These are phyloP conservation scores for Xerophyta viscosa DNA, from an alignment of 106 monocot species.

Conservation along the genomic window DNA sequence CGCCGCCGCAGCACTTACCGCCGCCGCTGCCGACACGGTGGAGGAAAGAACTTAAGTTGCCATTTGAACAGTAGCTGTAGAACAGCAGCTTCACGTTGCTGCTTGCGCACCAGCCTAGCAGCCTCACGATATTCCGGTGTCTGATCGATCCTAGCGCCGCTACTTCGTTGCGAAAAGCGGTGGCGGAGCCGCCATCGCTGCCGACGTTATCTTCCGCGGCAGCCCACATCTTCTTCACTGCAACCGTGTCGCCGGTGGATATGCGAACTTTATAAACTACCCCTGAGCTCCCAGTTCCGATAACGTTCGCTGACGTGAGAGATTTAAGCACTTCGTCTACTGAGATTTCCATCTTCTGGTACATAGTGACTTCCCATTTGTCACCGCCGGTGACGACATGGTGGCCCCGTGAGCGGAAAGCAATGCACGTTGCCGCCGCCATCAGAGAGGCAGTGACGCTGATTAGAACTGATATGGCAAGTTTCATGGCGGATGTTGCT, in stretches of 20 bases:
- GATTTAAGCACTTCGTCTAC: slow-evolving; percentile 41
- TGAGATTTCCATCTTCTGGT: slow-evolving; percentile 73
- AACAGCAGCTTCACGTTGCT: slow-evolving; percentile 56
- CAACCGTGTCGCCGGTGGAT: slow-evolving; percentile 37
- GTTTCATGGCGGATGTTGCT: slow-evolving; percentile 39
- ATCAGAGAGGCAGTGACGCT: slow-evolving; percentile 43
- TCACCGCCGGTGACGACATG: not conserved
- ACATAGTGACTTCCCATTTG: slow-evolving; percentile 76
- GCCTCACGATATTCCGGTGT: slow-evolving; percentile 80
- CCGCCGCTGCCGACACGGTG: slow-evolving; percentile 51
- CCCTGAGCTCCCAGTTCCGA: slow-evolving; percentile 93
- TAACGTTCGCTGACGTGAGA: slow-evolving; percentile 72
- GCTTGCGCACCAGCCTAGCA: slow-evolving; percentile 71
- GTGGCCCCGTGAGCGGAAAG: slow-evolving; percentile 22
- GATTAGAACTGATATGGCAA: slow-evolving; percentile 62
- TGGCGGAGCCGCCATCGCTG: too few species aligned
- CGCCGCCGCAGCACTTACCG: too few species aligned
- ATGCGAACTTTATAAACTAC: slow-evolving; percentile 79
- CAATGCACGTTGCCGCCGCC: slow-evolving; percentile 32
- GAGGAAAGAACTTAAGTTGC: slow-evolving; percentile 66
- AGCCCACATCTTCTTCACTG: slow-evolving; percentile 98
- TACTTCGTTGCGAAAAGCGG: slow-evolving; percentile 64
- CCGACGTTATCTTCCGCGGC: not conserved
- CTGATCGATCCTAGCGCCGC: slow-evolving; percentile 66
- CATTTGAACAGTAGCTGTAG: slow-evolving; percentile 76